Percentiles rank a stretch among this genome's conserved stretches.
phyloP scores from a whole-genome alignment of 805 yeast species.

The Wickerhamomyces ciferrii region DNA sequence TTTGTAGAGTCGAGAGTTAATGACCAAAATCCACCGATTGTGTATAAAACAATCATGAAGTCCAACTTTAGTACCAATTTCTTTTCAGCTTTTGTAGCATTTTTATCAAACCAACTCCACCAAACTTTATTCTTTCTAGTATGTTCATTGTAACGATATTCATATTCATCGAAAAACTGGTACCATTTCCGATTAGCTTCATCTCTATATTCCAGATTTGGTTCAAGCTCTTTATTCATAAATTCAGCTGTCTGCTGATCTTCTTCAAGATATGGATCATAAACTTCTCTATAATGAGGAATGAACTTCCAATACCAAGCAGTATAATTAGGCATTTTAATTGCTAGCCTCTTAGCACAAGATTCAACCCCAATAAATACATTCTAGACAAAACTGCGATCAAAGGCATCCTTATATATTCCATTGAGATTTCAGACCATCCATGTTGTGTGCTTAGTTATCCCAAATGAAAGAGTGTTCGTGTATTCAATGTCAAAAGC shows the following conservation, averaged over 20 bases:
- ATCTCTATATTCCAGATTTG: constrained; percentile 26
- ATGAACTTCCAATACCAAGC: constrained; percentile 5
- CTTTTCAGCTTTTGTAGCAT: constrained; percentile 30
- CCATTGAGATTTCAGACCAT: too few species aligned
- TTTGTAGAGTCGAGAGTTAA: constrained; percentile 58
- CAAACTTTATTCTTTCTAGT: constrained; percentile 15
- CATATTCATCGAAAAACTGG: constrained; percentile 44
- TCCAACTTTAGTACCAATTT: constrained; percentile 46
- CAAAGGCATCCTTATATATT: background rate
- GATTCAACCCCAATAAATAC: too few species aligned
- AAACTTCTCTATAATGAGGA: constrained; percentile 3
- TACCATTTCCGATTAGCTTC: constrained; percentile 35
- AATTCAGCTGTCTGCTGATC: too few species aligned
- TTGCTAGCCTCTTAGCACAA: too few species aligned
- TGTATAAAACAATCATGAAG: constrained; percentile 43
- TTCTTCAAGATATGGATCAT: background rate
- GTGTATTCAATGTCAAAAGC: too few species aligned
- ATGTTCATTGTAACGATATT: constrained; percentile 35
- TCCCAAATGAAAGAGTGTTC: too few species aligned
- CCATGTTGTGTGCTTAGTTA: too few species aligned
- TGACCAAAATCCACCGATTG: constrained; percentile 61
- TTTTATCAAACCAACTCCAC: constrained; percentile 1
- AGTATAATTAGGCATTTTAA: too few species aligned
- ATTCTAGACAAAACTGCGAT: too few species aligned
- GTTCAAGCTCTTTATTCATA: background rate